Evolutionary conservation across 1,284 basidiomycete genomes (phyloP), one percentile per base, ranked within the genome.

Genomic region (Leccinum colubrinum): DNA sequence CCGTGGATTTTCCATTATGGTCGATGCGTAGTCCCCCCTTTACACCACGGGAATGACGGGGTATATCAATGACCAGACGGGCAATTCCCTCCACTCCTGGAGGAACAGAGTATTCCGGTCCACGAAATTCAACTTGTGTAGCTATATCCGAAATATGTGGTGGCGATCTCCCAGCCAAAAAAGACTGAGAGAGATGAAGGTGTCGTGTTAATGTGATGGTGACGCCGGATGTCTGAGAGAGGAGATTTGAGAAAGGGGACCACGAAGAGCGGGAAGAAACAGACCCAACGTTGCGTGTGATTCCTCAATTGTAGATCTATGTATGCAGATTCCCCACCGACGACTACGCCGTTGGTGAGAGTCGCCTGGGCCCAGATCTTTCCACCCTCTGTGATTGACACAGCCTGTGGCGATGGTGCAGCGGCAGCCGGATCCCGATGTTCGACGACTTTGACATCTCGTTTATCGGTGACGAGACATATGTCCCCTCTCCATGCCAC

Each of bases 261-360:
- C 17, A 22, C 20, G 20, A 46, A 46, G 61, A 61, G 20, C 55
- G 58, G 22, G 30, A 58, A 41, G 41, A 17, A 22, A 63, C 74
- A 20, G 43, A 90, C 90, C 86, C 88, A 91, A 77, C 88, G 89
- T 55, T 76, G 75, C 0, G 90, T 89, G 70, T 91, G 88, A 67
- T 93, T 93, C 78, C 86, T 91, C 52, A 92, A 86, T 63, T 88
- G 85, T 56, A 93, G 73, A 67, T 91, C 87, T 46, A 93, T 78
- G 68, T 87, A 88, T 14, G 83, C 86, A 64, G 82, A 83, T 68
- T 86, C 83, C 4, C 90, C 90, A 17, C 86, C 83, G 9, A 91
- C 80, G 35, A 88, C 67, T 22, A 87, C 75, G 5, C 82, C 84
- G 30, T 85, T 87, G 14, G 88, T 75, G 11, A 92, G 70, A 57